phyloP scores from a whole-genome alignment of 1,284 basidiomycete genomes.

The Sporisorium scitamineum region DNA sequence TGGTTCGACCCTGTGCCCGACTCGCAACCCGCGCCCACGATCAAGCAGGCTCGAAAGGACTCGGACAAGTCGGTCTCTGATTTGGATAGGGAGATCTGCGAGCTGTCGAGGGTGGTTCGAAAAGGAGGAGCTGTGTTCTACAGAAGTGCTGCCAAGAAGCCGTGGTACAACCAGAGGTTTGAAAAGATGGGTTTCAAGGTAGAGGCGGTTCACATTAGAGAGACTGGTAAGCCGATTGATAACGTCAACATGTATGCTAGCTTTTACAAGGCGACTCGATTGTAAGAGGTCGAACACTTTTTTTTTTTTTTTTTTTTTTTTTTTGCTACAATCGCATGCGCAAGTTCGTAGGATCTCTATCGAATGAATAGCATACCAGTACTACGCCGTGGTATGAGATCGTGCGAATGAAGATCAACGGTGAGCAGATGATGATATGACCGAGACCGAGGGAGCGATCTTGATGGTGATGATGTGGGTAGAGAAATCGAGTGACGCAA shows the following conservation, averaged over 20 bases:
- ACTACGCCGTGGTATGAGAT: neutral
- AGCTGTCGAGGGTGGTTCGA: constrained; percentile 76
- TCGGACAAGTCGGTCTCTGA: constrained; percentile 71
- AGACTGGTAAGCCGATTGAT: constrained; percentile 72
- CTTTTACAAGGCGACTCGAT: constrained; percentile 69
- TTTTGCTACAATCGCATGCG: neutral
- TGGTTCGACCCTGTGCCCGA: constrained; percentile 77
- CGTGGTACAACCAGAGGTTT: constrained; percentile 80
- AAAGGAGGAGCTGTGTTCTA: constrained; percentile 78
- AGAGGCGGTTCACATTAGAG: constrained; percentile 64
- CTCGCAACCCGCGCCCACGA: constrained; percentile 69
- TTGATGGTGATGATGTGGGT: neutral
- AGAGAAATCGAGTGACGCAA: constrained; percentile 22
- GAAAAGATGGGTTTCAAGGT: constrained; percentile 70
- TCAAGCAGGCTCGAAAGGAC: constrained; percentile 68
- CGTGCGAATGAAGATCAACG: neutral
- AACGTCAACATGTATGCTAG: constrained; percentile 76
- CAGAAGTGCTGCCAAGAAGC: constrained; percentile 78
- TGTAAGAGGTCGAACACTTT: constrained; percentile 25
- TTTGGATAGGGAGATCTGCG: constrained; percentile 76
- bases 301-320: neutral
- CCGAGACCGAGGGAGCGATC: neutral
- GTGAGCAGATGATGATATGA: neutral
- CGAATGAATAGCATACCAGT: constrained; percentile 4
- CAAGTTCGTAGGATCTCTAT: neutral